A percentile compares a stretch with the other conserved stretches of the same genome.
Conservation (phyloP, 2,329 filamentous ascomycete genomes). For the Emergomyces orientalis region DNA sequence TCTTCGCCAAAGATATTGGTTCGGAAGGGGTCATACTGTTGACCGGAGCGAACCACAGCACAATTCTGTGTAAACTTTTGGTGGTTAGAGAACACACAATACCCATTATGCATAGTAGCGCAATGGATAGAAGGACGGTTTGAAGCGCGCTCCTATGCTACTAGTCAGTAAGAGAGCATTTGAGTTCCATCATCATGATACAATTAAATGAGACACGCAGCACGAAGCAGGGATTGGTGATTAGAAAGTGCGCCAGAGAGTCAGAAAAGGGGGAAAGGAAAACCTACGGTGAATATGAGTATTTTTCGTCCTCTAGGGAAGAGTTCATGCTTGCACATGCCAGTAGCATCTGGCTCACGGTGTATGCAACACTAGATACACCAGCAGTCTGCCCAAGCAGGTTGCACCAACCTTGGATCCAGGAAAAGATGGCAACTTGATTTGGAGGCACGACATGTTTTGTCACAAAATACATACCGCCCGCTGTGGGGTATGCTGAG, state of each 20-base stretch:
- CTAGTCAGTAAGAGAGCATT: constrained; percentile 12
- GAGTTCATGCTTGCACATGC: constrained; percentile 55
- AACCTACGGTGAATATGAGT: constrained; percentile 50
- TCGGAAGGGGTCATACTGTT: constrained; percentile 41
- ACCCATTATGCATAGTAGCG: constrained; percentile 47
- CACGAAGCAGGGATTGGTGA: neutral
- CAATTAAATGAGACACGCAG: neutral
- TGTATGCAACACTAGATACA: constrained; percentile 54
- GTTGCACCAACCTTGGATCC: constrained; percentile 60
- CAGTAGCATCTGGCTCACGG: constrained; percentile 55
- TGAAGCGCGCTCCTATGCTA: constrained; percentile 45
- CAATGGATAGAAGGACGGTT: constrained; percentile 50
- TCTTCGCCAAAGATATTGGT: neutral
- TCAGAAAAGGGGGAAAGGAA: neutral
- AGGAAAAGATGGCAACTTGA: constrained; percentile 54
- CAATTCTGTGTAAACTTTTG: constrained; percentile 49
- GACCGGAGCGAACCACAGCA: constrained; percentile 58
- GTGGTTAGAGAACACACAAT: constrained; percentile 56
- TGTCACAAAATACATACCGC: constrained; percentile 60
- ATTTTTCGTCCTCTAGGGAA: constrained; percentile 39
- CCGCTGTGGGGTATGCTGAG: constrained; percentile 57
- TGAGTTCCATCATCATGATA: neutral
- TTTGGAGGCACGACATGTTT: constrained; percentile 54
- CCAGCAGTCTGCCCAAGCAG: constrained; percentile 55
- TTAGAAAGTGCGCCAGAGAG: too few species aligned